phyloP scores from a whole-genome alignment of 805 yeast genomes.

The Brettanomyces sp. region DNA sequence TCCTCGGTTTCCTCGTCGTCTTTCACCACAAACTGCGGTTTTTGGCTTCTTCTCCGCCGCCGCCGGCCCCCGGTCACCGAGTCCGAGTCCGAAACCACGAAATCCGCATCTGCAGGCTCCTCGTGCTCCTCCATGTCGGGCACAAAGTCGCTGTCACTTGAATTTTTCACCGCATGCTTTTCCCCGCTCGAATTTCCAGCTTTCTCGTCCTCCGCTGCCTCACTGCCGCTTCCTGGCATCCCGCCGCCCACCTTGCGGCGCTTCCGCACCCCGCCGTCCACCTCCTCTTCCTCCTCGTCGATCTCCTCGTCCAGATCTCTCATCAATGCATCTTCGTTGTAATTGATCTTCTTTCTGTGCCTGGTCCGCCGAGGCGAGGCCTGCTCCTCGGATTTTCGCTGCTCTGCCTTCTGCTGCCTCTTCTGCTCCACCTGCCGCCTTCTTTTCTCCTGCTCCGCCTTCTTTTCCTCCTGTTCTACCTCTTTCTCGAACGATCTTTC shows the following conservation, averaged over 20 bases:
- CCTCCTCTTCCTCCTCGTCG: constrained; percentile 20
- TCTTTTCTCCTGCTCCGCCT: neutral
- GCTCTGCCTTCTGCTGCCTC: constrained; percentile 15
- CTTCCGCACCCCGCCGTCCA: constrained; percentile 4
- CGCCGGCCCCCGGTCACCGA: neutral
- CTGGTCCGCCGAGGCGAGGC: constrained; percentile 15
- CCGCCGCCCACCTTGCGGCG: neutral
- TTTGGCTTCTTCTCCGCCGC: constrained; percentile 4
- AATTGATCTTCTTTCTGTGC: constrained; percentile 22
- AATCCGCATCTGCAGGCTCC: constrained; percentile 5
- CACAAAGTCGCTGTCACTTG: too few relatives aligned
- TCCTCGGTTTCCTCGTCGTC: constrained; percentile 12
- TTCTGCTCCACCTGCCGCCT: constrained; percentile 8
- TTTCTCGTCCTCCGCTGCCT: constrained; percentile 1
- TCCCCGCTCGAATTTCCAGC: constrained; percentile 2
- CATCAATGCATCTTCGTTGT: constrained; percentile 24
- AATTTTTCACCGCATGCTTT: constrained; percentile 1
- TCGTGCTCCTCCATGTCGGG: constrained; percentile 1
- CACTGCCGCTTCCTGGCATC: constrained; percentile 9
- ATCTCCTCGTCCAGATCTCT: constrained; percentile 18
- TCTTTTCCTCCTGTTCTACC: constrained; percentile 3
- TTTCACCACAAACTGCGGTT: constrained; percentile 8
- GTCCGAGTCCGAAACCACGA: constrained; percentile 6
- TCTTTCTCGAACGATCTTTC: constrained; percentile 18
- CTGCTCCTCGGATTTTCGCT: constrained; percentile 5